These are phyloP conservation scores for Digitaria exilis DNA, from an alignment of 202 grass and related monocot species.

Conservation along the genomic window DNA sequence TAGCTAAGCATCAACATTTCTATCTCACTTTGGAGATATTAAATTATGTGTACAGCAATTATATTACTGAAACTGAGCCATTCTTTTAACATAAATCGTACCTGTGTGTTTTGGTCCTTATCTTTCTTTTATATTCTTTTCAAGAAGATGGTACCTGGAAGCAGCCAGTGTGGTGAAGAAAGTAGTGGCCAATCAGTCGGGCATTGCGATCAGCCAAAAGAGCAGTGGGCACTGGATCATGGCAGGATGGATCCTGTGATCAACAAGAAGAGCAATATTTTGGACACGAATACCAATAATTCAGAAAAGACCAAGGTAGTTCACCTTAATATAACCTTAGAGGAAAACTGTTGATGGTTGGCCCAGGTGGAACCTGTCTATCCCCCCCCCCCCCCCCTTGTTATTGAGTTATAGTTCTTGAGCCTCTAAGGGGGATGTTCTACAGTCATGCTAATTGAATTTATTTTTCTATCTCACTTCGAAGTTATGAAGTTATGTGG, in stretches of 20 bases:
- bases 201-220: conserved; percentile 26
- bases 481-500: conserved; percentile 10
- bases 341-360: too few species aligned
- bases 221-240: conserved; percentile 27
- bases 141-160: conserved; percentile 39
- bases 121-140: neutral
- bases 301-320: conserved; percentile 39
- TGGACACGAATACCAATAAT: conserved; percentile 28
- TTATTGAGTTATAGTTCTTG: neutral
- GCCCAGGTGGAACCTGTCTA: too few species aligned
- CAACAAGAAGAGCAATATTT: conserved; percentile 22
- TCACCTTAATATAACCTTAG: neutral
- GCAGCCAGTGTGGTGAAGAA: conserved; percentile 37
- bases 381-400: too few species aligned
- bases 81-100: too few species aligned
- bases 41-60: too few species aligned
- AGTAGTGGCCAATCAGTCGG: conserved; percentile 26
- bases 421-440: neutral
- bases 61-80: too few species aligned
- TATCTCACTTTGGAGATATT: too few species aligned
- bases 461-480: neutral
- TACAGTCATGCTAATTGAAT: neutral
- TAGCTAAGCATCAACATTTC: neutral
- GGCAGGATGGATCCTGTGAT: conserved; percentile 13
- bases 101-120: too few species aligned